phyloP scores from a whole-genome alignment of 1,139 yeast genomes.

The Protomyces arabidopsidicola region DNA sequence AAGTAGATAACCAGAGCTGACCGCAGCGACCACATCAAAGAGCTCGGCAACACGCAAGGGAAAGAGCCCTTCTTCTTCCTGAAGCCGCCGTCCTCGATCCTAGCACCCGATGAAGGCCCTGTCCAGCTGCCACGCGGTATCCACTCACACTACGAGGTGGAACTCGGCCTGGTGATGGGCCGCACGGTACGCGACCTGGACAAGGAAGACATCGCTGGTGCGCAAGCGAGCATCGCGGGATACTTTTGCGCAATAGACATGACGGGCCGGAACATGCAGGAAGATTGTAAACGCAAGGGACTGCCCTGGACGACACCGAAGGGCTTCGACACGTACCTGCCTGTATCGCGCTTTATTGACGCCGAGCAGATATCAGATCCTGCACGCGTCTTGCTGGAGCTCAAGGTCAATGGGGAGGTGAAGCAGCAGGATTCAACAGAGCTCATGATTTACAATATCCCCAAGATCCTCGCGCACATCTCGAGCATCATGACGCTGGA shows the following conservation, averaged over 20 bases:
- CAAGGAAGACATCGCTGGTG: constrained; percentile 48
- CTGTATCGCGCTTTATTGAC: constrained; percentile 60
- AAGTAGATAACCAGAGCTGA: neutral
- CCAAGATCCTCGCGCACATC: constrained; percentile 71
- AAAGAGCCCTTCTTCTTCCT: constrained; percentile 78
- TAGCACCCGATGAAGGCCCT: constrained; percentile 62
- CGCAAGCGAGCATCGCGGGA: constrained; percentile 67
- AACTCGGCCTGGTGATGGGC: constrained; percentile 73
- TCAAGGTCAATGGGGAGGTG: constrained; percentile 63
- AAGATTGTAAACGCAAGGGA: constrained; percentile 89
- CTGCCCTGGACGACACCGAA: constrained; percentile 96
- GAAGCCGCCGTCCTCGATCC: constrained; percentile 57
- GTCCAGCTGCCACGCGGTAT: constrained; percentile 78
- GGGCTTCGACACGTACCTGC: constrained; percentile 93
- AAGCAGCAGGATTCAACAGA: constrained; percentile 70
- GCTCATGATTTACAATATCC: constrained; percentile 85
- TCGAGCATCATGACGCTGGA: constrained; percentile 79
- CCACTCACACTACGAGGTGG: constrained; percentile 86
- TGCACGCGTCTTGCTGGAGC: constrained; percentile 59
- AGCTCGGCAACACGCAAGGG: constrained; percentile 75
- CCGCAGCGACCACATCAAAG: constrained; percentile 80
- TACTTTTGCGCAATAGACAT: constrained; percentile 86
- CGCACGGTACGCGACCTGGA: constrained; percentile 60
- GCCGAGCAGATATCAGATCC: constrained; percentile 66
- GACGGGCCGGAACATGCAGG: constrained; percentile 94